These are phyloP conservation scores for Xylogone sp. DNA, from an alignment of 2,329 filamentous ascomycete species.

Conservation along the genomic window DNA sequence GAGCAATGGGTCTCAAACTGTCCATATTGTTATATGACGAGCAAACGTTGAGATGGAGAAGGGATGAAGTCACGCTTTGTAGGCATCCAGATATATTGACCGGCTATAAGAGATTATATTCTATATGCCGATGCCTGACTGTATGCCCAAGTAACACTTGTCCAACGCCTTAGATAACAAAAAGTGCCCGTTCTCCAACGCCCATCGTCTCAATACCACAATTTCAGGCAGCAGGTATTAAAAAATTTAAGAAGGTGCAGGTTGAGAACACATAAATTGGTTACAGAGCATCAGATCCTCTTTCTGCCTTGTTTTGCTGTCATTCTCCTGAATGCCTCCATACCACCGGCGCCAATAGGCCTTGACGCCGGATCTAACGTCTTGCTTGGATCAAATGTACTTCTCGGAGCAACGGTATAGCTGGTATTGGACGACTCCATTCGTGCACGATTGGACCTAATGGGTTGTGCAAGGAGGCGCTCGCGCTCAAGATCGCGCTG, in stretches of 20 bases:
- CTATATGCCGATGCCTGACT: background rate
- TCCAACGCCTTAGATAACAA: background rate
- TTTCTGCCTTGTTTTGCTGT: slow-evolving; percentile 58
- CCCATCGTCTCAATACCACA: background rate
- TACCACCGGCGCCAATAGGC: slow-evolving; percentile 59
- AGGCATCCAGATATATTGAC: background rate
- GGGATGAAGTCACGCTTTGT: too few relatives aligned
- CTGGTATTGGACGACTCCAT: slow-evolving; percentile 29
- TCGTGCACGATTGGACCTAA: slow-evolving; percentile 52
- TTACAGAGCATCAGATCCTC: slow-evolving; percentile 13
- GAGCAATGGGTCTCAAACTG: too few relatives aligned
- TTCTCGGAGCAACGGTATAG: slow-evolving; percentile 38
- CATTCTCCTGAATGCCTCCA: slow-evolving; percentile 64
- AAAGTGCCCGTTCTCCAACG: background rate
- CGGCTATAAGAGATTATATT: background rate
- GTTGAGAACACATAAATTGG: background rate
- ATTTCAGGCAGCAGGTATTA: background rate
- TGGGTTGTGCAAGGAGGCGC: slow-evolving; percentile 53
- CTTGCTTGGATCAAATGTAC: slow-evolving; percentile 53
- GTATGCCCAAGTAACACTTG: background rate
- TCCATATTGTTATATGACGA: too few relatives aligned
- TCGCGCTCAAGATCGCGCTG: slow-evolving; percentile 45
- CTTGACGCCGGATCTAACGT: slow-evolving; percentile 45
- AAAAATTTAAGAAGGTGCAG: background rate
- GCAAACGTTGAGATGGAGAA: too few relatives aligned